Conservation (phyloP, 1,284 basidiomycete genomes). For the Bjerkandera adusta region DNA sequence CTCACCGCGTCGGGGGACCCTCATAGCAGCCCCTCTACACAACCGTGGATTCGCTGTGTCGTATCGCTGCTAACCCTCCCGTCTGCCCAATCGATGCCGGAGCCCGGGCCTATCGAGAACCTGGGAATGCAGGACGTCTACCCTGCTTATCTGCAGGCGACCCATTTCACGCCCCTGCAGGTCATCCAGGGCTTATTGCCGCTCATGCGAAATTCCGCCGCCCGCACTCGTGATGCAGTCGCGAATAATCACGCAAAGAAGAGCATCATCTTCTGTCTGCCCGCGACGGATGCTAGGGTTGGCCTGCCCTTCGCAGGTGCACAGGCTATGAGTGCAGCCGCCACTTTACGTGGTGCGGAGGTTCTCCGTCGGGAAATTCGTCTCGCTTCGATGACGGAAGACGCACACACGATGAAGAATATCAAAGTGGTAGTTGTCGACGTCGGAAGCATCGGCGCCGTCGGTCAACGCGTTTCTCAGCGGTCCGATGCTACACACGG, state of each 20-base stretch:
- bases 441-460: slow-evolving; percentile 51
- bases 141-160: slow-evolving; percentile 63
- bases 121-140: slow-evolving; percentile 62
- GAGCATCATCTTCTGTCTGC: slow-evolving; percentile 68
- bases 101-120: slow-evolving; percentile 65
- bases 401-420: slow-evolving; percentile 40
- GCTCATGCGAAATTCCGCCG: slow-evolving; percentile 60
- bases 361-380: slow-evolving; percentile 70
- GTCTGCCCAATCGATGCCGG: slow-evolving; percentile 31
- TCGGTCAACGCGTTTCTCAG: slow-evolving; percentile 27
- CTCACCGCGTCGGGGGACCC: slow-evolving; percentile 76
- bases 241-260: slow-evolving; percentile 45
- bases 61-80: slow-evolving; percentile 68
- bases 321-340: slow-evolving; percentile 70
- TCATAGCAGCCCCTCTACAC: slow-evolving; percentile 57
- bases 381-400: slow-evolving; percentile 49
- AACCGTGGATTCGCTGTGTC: slow-evolving; percentile 68
- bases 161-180: slow-evolving; percentile 73
- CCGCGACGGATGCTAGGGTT: slow-evolving; percentile 64
- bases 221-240: slow-evolving; percentile 43
- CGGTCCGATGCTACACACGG: slow-evolving; percentile 38
- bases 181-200: slow-evolving; percentile 75
- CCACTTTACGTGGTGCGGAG: slow-evolving; percentile 65
- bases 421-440: slow-evolving; percentile 66
- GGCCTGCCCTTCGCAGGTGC: slow-evolving; percentile 68